Conservation (phyloP, 2,329 filamentous ascomycete species). For the Penicillium sp. region DNA sequence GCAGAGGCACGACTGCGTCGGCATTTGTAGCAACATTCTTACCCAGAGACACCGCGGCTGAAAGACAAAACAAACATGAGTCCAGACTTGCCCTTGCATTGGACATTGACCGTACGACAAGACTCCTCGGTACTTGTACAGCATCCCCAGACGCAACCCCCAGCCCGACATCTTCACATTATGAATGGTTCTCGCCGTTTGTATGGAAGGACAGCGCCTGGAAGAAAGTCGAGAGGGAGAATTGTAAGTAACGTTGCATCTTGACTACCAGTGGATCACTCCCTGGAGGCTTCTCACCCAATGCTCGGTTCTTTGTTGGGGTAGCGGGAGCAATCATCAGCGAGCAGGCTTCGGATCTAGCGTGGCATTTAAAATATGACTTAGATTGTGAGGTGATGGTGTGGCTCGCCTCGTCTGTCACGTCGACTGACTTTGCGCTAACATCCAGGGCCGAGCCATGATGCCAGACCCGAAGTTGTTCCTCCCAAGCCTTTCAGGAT, state of each 20-base stretch:
- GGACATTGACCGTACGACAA: slow-evolving; percentile 67
- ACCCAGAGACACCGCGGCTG: slow-evolving; percentile 50
- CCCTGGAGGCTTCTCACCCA: not conserved
- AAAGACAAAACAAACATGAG: slow-evolving; percentile 67
- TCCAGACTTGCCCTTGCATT: slow-evolving; percentile 75
- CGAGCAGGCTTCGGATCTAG: not conserved
- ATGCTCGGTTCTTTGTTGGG: not conserved
- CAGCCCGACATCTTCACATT: slow-evolving; percentile 25
- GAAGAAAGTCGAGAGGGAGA: slow-evolving; percentile 31
- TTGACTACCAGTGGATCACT: not conserved
- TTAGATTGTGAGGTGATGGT: slow-evolving; percentile 2
- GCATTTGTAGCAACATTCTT: slow-evolving; percentile 58
- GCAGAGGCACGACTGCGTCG: slow-evolving; percentile 70
- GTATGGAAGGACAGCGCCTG: slow-evolving; percentile 43
- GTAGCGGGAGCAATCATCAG: too few species aligned
- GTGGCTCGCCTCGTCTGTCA: not conserved
- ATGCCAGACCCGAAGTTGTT: slow-evolving; percentile 47
- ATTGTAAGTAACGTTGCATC: slow-evolving; percentile 32
- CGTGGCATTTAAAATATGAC: not conserved
- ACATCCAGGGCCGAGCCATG: slow-evolving; percentile 25
- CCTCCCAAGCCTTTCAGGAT: slow-evolving; percentile 79
- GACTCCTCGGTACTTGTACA: slow-evolving; percentile 60
- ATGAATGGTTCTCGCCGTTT: slow-evolving; percentile 34
- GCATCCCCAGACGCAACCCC: slow-evolving; percentile 21
- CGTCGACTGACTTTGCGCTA: slow-evolving; percentile 15